Conservation (phyloP, 495 filamentous ascomycete genomes). For the Aspergillus leporis region DNA sequence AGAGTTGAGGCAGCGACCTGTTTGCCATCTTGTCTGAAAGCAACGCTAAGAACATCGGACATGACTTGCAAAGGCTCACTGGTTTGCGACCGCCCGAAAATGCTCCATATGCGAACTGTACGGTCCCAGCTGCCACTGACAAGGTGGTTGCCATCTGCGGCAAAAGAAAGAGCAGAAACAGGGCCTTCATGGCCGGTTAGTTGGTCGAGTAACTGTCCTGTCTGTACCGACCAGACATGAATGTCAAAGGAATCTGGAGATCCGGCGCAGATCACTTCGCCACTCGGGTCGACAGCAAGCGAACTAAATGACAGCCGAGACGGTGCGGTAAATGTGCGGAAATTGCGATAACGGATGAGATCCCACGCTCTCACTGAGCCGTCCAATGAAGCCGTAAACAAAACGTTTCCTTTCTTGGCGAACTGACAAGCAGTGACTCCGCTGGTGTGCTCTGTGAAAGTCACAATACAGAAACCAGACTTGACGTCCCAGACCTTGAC, state of each 20-base stretch:
- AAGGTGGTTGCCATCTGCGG: slow-evolving; percentile 77
- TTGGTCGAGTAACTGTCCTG: slow-evolving; percentile 89
- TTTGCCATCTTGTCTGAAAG: slow-evolving; percentile 85
- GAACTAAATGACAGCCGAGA: slow-evolving; percentile 89
- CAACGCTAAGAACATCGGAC: slow-evolving; percentile 84
- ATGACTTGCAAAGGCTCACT: slow-evolving; percentile 89
- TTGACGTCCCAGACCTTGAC: slow-evolving; percentile 97
- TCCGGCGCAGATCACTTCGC: slow-evolving; percentile 92
- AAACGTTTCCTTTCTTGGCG: slow-evolving; percentile 87
- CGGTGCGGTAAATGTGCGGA: slow-evolving; percentile 93
- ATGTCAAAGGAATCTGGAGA: slow-evolving; percentile 96
- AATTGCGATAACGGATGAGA: slow-evolving; percentile 93
- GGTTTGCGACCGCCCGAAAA: slow-evolving; percentile 90
- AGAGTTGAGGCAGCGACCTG: slow-evolving; percentile 90
- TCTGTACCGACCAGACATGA: slow-evolving; percentile 97
- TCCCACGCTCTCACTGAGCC: slow-evolving; percentile 96
- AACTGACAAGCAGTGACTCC: slow-evolving; percentile 96
- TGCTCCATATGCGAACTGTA: slow-evolving; percentile 91
- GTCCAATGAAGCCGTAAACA: slow-evolving; percentile 93
- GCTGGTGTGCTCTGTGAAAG: slow-evolving; percentile 94
- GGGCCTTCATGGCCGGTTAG: slow-evolving; percentile 93
- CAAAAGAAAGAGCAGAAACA: slow-evolving; percentile 81
- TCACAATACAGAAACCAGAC: slow-evolving; percentile 96
- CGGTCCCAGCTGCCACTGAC: slow-evolving; percentile 94
- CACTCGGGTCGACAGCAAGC: slow-evolving; percentile 92